Base-by-base conservation (phyloP, 805 yeast species). In the Komagataella kurtzmanii region DNA sequence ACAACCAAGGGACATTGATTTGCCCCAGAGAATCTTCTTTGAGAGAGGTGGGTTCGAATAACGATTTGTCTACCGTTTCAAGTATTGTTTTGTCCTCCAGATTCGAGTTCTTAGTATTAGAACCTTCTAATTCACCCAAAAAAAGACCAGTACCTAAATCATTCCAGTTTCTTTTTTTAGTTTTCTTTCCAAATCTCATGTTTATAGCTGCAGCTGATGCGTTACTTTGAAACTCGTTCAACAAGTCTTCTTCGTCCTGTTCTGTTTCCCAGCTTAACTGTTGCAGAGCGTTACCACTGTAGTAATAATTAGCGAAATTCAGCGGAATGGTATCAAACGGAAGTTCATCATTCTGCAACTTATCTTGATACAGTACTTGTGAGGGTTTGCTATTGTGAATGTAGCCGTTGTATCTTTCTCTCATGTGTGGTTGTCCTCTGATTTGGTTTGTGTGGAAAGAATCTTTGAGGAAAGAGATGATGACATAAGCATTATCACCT, bases 311-410 rank as follows among this genome's bases (percentile, higher is more conserved):
- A 10, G 52, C 51, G 17, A 60, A 55, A 36, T 58, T 57, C 44
- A 24, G 18, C 17, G 44, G 49, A 30, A 65, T 54, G 17, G 65
- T 70, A 48, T 66, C 70, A 54, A 55, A 65, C 2, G 63, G 62
- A 17, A 65, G 51, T 23, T 52, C 56, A 45, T 65, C 67, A 4
- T 54, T 47, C 7, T 61, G 62, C 71, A 70, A 67, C 30, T 54
- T 57, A 52, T 67, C 69, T 30, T 55, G 56, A 49, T 62, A 64
- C 5, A 65, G 48, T n/a, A 64, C 61, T 50, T 62, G 61, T 8
- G 55, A 56, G 2, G 65, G 67, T 19, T 61, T 56, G 7, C 56
- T 53, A 66, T 65, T 62, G 49, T 67, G 70, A 2, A 61, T 53
- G 52, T 59, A 63, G 7, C 59, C 55, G 21, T 53, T 57, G 7